Evolutionary conservation across 129 eudicot genomes (phyloP), one percentile per base, ranked within the genome.

Genomic region (Sambucus nigra): DNA sequence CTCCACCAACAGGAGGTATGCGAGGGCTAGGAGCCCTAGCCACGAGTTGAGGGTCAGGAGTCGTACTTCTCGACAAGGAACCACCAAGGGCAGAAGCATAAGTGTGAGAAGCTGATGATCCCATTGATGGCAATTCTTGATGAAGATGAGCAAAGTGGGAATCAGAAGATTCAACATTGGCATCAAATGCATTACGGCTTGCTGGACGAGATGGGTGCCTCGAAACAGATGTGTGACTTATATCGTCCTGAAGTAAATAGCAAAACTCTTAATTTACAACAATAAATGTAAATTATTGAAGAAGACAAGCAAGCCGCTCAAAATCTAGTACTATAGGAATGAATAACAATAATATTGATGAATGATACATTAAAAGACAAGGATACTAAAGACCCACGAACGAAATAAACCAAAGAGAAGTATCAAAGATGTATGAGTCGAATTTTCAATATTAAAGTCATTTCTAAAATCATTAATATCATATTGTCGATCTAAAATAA

Each of bases 81-180:
- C 81, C 79, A 51, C 98, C 95, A 4, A 91, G 69, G 60, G 81
- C 95, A 63, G 97, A 72, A 25, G 93, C 93, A 65, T 88, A 88
- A 26, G 80, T 73, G 24, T 83, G 76, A 45, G 94, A 79, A 5
- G 67, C 74, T 5, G 92, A 69, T 28, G 74, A 45, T 25, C 56
- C 80, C 69, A 59, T 27, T 21, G 85, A 65, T 24, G 69, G 18
- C 74, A 77, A 25, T 26, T 74, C 76, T 33, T 55, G 73, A 28
- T 76, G 76, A 47, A 75, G 79, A 41, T 76, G 78, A 39, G 76
- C 65, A 45, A 64, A 67, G 52, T 80, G 88, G 7, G 80, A 56
- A 22, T 78, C 83, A 19, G 77, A 69, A 25, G 76, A 51, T 5
- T 75, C 95, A 25, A 60, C 65, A 72, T 57, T 65, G n/a, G 69